Evolutionary conservation across 2,329 filamentous ascomycete species (phyloP), one percentile per base, ranked within the genome.

Genomic region (Fusarium sp.): DNA sequence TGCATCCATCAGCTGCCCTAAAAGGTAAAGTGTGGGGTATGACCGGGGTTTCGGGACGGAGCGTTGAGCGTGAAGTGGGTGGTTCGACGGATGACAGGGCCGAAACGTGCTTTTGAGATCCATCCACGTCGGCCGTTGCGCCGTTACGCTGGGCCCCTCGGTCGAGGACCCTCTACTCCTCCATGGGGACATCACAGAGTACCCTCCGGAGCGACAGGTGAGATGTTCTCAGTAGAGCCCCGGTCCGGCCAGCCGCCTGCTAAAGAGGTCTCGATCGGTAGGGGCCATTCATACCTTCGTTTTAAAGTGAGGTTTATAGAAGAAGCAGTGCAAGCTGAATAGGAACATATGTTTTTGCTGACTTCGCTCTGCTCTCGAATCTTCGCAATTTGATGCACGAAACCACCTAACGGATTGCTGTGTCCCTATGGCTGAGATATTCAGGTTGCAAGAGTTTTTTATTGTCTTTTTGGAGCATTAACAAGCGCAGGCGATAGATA

Each of bases 11-110:
- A 61, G 52, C 42, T 67, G 26, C 65, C 54, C 15, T 41, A 71
- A 73, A 45, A 37, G 67, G 70, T 42, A 73, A 68, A 26, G 55
- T 75, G 68, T 75, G 71, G 75, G 70, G 73, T 63, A 57, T 49
- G 59, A 58, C 70, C 75, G 75, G 75, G 70, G 71, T 73, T 75
- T 76, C 75, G 75, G 75, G 75, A 73, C 75, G 75, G 74, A 73
- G 54, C 53, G 52, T 62, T 62, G 52, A 60, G 48, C 58, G 40
- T 56, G 60, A 55, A 75, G 63, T 65, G 60, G 61, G 65, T 65
- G 67, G 56, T 67, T 61, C 53, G 64, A 60, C 75, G 75, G 75
- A 76, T 76, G 75, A 61, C 64, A 76, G 75, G 75, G 67, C 75
- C 75, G 75, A 75, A 70, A 67, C 42, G 52, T 71, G 69, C 59